phyloP scores from a whole-genome alignment of 108 stramenopile genomes.

The Fragilaria radians region DNA sequence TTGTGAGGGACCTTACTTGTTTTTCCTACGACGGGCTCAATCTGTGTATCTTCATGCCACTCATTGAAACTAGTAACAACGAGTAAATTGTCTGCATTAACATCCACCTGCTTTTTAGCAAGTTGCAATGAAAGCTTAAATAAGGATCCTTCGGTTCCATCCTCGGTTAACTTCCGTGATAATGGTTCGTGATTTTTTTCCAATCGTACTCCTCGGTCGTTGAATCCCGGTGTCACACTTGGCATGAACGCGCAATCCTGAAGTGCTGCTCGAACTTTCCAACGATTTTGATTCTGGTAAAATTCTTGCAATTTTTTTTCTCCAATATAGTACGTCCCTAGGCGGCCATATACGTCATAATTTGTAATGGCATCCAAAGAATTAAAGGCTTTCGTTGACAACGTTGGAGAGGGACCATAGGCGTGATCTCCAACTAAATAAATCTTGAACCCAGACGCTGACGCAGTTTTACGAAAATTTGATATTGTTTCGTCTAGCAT shows the following conservation, averaged over 20 bases:
- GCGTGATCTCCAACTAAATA: slow-evolving; percentile 39
- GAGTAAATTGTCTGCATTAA: slow-evolving; percentile 15
- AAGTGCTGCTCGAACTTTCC: neutral
- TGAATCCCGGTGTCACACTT: slow-evolving; percentile 31
- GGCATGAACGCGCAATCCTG: slow-evolving; percentile 20
- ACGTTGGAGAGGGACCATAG: slow-evolving; percentile 18
- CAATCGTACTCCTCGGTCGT: slow-evolving; percentile 34
- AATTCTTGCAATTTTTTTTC: slow-evolving; percentile 11
- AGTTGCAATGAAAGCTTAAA: slow-evolving; percentile 15
- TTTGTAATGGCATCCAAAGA: slow-evolving; percentile 38
- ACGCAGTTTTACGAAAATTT: slow-evolving; percentile 16
- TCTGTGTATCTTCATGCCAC: slow-evolving; percentile 37
- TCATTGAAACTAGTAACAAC: slow-evolving; percentile 38
- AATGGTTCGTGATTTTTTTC: neutral
- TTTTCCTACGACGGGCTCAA: slow-evolving; percentile 23
- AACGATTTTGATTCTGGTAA: neutral
- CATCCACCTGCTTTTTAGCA: slow-evolving; percentile 19
- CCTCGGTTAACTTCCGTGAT: neutral
- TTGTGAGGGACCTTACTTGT: slow-evolving; percentile 1
- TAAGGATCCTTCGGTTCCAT: slow-evolving; percentile 18
- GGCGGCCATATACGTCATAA: slow-evolving; percentile 30
- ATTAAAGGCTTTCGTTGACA: neutral
- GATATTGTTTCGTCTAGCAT: slow-evolving; percentile 14
- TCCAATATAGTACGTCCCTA: neutral
- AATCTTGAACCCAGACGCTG: neutral